A percentile compares a stretch with the other conserved stretches of the same genome.
These are phyloP conservation scores for Cystobasidium pallidum DNA, from an alignment of 1,284 basidiomycete genomes.

Conservation along the genomic window DNA sequence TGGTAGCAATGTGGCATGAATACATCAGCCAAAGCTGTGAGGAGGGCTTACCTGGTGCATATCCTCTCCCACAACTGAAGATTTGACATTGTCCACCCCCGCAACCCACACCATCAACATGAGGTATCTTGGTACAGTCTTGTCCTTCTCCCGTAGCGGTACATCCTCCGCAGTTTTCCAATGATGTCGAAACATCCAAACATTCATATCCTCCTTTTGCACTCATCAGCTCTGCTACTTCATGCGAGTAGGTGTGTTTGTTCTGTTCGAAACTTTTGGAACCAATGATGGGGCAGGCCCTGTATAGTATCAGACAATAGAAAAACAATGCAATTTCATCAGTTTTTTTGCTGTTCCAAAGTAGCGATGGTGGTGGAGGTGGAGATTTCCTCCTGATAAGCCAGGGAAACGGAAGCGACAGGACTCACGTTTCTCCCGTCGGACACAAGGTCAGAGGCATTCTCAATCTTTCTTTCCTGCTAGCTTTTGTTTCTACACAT, in stretches of 20 bases:
- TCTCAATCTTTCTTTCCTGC: constrained; percentile 29
- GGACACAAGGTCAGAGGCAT: constrained; percentile 33
- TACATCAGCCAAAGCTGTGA: too few relatives aligned
- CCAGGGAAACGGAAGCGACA: too few relatives aligned
- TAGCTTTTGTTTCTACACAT: constrained; percentile 39
- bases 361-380: too few relatives aligned
- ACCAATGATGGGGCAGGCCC: constrained; percentile 50
- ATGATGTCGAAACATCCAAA: constrained; percentile 56
- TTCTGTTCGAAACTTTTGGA: constrained; percentile 46
- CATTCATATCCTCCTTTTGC: constrained; percentile 57
- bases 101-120: constrained; percentile 56
- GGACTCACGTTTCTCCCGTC: constrained; percentile 39
- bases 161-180: constrained; percentile 69
- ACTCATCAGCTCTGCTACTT: constrained; percentile 16
- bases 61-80: constrained; percentile 55
- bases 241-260: constrained; percentile 43
- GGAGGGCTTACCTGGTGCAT: constrained; percentile 23
- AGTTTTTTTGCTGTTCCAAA: too few relatives aligned
- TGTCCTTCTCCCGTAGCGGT: constrained; percentile 65
- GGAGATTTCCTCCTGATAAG: too few relatives aligned
- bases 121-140: constrained; percentile 70
- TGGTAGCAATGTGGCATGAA: too few relatives aligned
- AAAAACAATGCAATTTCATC: too few relatives aligned
- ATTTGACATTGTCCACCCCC: constrained; percentile 49
- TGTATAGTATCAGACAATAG: constrained; percentile 19